Base-by-base conservation (phyloP, 176 grass and related monocot genomes). In the Oryza brachyantha region DNA sequence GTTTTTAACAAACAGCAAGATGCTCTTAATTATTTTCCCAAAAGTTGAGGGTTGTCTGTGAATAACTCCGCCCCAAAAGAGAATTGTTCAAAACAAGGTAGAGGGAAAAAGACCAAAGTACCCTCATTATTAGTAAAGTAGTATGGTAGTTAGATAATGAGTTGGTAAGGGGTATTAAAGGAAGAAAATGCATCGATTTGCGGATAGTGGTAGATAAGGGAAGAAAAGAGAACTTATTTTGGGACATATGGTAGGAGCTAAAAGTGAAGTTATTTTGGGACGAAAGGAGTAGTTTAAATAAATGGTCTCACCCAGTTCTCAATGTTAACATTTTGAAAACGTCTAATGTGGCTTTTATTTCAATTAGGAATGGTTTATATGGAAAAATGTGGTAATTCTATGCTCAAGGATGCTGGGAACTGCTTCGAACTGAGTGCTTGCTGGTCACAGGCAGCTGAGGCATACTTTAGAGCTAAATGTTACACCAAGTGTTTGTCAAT, bases 351-450 rank as follows among this genome's bases (percentile, higher is more conserved):
- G 61, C 32, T 29, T 38, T 27, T 28, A 28, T 76, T 27, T 77
- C 21, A 32, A 76, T 68, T 69, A 97, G 94, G 94, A 79, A 89
- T 64, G 42, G 13, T 89, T 76, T 97, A 90, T 72, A 73, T 91
- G 79, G 84, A 91, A 81, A 91, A 88, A 81, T 93, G 81, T 83
- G 84, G 91, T 69, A 81, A 40, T 66, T 91, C 89, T 34, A 91
- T 70, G 54, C 81, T 97, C 41, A 79, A 97, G 48, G 84, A 87
- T 81, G 91, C 94, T 1, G 94, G 74, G 8, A 75, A 97, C 14
- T 97, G 94, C 52, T 97, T 97, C 68, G 65, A 21, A 29, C 67
- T 39, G 41, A 43, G 57, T 58, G 80, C 89, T 58, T 63, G 74
- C 66, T 93, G 88, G 91, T 52, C 70, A 29, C 70, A 19, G 55